These are phyloP conservation scores for Fonsecaea nubica DNA, from an alignment of 2,329 filamentous ascomycete genomes.

Conservation along the genomic window DNA sequence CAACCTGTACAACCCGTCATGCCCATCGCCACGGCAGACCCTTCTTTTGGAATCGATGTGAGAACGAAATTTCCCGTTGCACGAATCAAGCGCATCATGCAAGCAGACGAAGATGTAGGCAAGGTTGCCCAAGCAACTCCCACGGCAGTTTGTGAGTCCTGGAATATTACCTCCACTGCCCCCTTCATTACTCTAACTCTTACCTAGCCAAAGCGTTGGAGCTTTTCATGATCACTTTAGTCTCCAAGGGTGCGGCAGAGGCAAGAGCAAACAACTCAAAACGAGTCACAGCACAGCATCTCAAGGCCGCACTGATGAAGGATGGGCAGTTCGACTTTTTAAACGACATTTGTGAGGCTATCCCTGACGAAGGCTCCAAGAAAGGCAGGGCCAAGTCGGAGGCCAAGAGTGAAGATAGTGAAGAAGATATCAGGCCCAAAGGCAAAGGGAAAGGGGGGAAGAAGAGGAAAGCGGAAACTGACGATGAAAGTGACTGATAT, in stretches of 20 bases:
- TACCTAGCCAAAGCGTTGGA: constrained; percentile 85
- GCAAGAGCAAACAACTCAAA: constrained; percentile 75
- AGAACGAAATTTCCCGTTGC: constrained; percentile 97
- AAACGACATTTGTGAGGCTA: constrained; percentile 84
- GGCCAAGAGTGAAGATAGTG: constrained; percentile 38
- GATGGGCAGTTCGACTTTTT: constrained; percentile 96
- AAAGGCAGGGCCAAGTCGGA: constrained; percentile 38
- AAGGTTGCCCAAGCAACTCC: constrained; percentile 98
- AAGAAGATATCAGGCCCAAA: constrained; percentile 35
- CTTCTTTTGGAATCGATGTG: constrained; percentile 70
- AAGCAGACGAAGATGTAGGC: constrained; percentile 96
- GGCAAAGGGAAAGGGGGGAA: constrained; percentile 34
- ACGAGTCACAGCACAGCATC: constrained; percentile 84
- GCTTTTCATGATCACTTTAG: constrained; percentile 95
- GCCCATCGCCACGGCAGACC: constrained; percentile 30
- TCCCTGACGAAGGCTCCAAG: constrained; percentile 62
- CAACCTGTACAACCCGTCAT: constrained; percentile 24
- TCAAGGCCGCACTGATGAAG: constrained; percentile 86
- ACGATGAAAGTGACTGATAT: constrained; percentile 34
- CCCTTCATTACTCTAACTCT: constrained; percentile 27
- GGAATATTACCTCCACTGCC: constrained; percentile 26
- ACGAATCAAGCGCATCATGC: constrained; percentile 98
- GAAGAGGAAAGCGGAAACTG: constrained; percentile 34
- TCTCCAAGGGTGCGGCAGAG: constrained; percentile 84
- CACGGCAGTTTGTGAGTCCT: constrained; percentile 77